Conservation (phyloP, 164 flowering plant genomes). For the Akebia trifoliata region DNA sequence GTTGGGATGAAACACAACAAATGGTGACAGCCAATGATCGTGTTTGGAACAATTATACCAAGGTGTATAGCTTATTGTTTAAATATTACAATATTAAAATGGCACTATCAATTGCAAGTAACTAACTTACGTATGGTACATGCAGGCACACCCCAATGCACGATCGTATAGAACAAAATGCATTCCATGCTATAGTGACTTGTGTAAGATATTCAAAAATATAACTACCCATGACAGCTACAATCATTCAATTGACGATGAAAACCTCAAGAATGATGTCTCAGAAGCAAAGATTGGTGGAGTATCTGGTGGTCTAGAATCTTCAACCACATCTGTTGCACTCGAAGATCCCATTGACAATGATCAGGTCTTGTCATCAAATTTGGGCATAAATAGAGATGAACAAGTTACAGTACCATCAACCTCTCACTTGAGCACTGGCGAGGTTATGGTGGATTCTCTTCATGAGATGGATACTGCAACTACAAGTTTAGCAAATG, state of each 20-base stretch:
- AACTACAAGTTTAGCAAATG: constrained; percentile 24
- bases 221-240: constrained; percentile 14
- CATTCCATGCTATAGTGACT: constrained; percentile 39
- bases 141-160: constrained; percentile 51
- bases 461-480: constrained; percentile 25
- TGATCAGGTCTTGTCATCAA: constrained; percentile 12
- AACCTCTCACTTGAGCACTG: constrained; percentile 7
- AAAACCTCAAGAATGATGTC: background rate
- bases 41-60: constrained; percentile 56
- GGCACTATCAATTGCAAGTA: background rate
- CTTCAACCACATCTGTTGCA: constrained; percentile 6
- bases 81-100: background rate
- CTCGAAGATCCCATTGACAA: constrained; percentile 12
- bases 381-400: background rate
- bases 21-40: constrained; percentile 52
- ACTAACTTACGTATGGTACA: background rate
- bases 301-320: constrained; percentile 8
- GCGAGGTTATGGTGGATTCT: constrained; percentile 16
- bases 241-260: background rate
- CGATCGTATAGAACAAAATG: constrained; percentile 45
- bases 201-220: constrained; percentile 39
- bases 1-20: constrained; percentile 48
- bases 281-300: background rate
- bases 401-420: constrained; percentile 1
- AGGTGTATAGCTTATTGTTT: constrained; percentile 29